Base-by-base conservation (phyloP, 306 rosid genomes). In the Sechiopsis laciniata region DNA sequence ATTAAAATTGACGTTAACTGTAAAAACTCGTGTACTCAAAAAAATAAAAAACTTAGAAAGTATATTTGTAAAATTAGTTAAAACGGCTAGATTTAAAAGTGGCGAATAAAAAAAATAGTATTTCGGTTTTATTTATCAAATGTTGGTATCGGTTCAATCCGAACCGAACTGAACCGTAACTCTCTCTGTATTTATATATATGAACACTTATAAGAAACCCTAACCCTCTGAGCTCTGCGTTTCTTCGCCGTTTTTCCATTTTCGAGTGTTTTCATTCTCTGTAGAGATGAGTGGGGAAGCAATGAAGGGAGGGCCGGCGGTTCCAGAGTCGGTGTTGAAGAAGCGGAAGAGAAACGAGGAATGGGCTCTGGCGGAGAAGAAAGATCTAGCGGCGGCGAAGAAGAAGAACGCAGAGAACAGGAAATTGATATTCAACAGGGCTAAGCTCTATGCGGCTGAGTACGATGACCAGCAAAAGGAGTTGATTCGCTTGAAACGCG, bases 281-380 rank as follows among this genome's bases (percentile, higher is more conserved):
- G 0, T 29, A 62, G 86, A 82, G 40, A 92, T 90, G 98, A 91
- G 86, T 79, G 88, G 80, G 15, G 90, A 79, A 37, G 91, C 55
- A 68, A 37, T 46, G 14, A 68, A 68, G 73, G 58, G 59, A 86
- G 88, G 85, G 54, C 82, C 4, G 24, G 61, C 76, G 45, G 83
- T 90, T 77, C 98, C 94, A 0, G 95, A 90, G 82, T 88, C 95
- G 1, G 88, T 87, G 54, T 55, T 94, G 81, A 94, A 94, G 88
- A 94, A 90, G 90, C 74, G 57, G 37, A 90, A 87, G 85, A 88
- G 95, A 57, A 89, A 82, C 14, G 97, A 85, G 51, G 89, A 93
- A 32, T 93, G 97, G 98, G 93, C 91, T 3, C 70, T 86, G 78
- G 87, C 83, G 0, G 89, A 90, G 61, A 86, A 84, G 73, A 83